A percentile compares a stretch with the other conserved stretches of the same genome.
Conservation (phyloP, 1,139 yeast genomes). For the Kodamaea sp. region DNA sequence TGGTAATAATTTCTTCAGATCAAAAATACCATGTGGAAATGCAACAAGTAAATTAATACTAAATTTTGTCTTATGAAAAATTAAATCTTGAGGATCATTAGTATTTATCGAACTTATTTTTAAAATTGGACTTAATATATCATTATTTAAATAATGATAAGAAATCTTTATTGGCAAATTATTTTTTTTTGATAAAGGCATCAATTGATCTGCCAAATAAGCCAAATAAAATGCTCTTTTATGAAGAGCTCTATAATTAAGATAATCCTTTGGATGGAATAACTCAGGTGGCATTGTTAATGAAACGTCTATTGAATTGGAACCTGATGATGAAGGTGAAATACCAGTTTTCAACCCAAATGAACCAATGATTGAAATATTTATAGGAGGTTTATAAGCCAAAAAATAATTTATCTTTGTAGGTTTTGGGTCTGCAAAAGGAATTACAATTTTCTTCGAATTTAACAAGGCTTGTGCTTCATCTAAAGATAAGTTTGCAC, state of each 20-base stretch:
- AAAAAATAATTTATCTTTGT: slow-evolving; percentile 65
- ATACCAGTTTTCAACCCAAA: slow-evolving; percentile 85
- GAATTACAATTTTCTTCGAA: slow-evolving; percentile 56
- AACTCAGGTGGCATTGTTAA: slow-evolving; percentile 74
- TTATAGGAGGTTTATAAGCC: slow-evolving; percentile 66
- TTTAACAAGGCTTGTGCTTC: slow-evolving; percentile 51
- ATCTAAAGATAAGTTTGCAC: slow-evolving; percentile 44
- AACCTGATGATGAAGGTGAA: slow-evolving; percentile 39
- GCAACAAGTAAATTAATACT: slow-evolving; percentile 70
- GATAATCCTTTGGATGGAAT: slow-evolving; percentile 82
- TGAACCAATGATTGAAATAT: slow-evolving; percentile 79
- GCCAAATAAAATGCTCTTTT: slow-evolving; percentile 87
- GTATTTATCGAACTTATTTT: slow-evolving; percentile 51
- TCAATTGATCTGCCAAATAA: slow-evolving; percentile 63
- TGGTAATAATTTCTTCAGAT: slow-evolving; percentile 70
- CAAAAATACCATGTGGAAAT: slow-evolving; percentile 68
- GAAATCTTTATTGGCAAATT: slow-evolving; percentile 52
- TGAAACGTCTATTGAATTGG: slow-evolving; percentile 65
- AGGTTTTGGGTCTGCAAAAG: slow-evolving; percentile 90
- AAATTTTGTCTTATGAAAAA: slow-evolving; percentile 67
- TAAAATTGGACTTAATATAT: slow-evolving; percentile 61
- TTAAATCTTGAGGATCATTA: slow-evolving; percentile 45
- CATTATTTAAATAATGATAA: slow-evolving; percentile 62
- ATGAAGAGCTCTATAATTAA: slow-evolving; percentile 85
- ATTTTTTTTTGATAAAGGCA: slow-evolving; percentile 50